Base-by-base conservation (phyloP, 2,329 filamentous ascomycete species). In the Epichloe brachyelytri region DNA sequence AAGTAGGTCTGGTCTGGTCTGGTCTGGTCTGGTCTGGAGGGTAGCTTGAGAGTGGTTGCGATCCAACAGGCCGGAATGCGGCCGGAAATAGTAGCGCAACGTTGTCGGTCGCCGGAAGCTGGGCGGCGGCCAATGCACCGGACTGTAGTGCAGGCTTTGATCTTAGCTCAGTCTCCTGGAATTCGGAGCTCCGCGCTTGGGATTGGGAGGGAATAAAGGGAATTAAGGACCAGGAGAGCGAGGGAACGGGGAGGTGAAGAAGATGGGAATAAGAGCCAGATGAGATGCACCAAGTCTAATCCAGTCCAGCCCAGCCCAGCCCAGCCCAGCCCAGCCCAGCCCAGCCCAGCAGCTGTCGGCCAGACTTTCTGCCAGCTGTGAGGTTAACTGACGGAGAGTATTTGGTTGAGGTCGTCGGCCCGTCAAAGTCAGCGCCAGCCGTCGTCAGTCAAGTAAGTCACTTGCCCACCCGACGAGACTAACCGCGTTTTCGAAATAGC, bases 91-190 rank as follows among this genome's bases (percentile, higher is more conserved):
- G 43, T 39, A 43, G 44, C 17, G 39, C 41, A 38, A 44, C 47
- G 51, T 50, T 55, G 59, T 59, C 56, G 57, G 53, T 55, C 57
- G 58, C 60, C 63, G 63, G 63, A 53, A 64, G 43, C 20, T 44
- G 43, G 15, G n/a, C n/a, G 12, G n/a, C 10, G 33, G 44, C 34
- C 17, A 19, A 37, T 17, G 14, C 19, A n/a, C 43, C 6, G 15
- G 22, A 22, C 17, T 19, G 39, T 7, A 19, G 19, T 41, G 39
- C 19, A 41, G 39, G 39, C 39, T 8, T 17, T n/a, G 7, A n/a
- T 30, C 26, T 30, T 30, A 10, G 7, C 26, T 30, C 3, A 30
- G 10, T 30, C 26, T 30, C 26, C 10, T 17, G 30, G 10, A 19
- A 14, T 26, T 12, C 7, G 15, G 43, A 34, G 43, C n/a, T 43